Base-by-base conservation (phyloP, 208 protist species). In the Crithidia fasciculata region DNA sequence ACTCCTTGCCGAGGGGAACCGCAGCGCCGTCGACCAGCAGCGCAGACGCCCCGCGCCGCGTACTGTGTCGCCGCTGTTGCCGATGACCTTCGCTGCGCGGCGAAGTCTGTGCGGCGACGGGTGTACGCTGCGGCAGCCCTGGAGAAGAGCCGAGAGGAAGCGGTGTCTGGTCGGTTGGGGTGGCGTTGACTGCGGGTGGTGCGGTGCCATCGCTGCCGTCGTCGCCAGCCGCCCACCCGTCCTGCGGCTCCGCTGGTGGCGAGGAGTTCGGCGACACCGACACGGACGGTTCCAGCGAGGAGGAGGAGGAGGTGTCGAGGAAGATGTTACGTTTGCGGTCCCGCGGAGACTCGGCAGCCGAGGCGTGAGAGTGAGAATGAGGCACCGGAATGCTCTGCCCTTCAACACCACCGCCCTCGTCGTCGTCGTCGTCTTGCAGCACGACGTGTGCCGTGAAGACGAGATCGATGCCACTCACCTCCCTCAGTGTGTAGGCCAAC, bases 251-350 rank as follows among this genome's bases (percentile, higher is more conserved):
- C 2, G 19, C 36, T 3, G 49, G 49, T 13, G 62, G 62, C 4
- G 62, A 68, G 5, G 62, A 55, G 15, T 16, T 49, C 2, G 49
- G 37, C 19, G 62, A 68, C 2, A 57, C n/a, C 0, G 49, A 45
- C 41, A 68, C 36, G 4, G 54, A n/a, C 5, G 67, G 63, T 2
- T 72, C 36, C 5, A 56, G 53, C 0, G 49, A 44, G 13, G 64
- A 58, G 28, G 62, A 69, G 37, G 64, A 64, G 40, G 74, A 79
- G 28, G 74, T 74, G 67, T 67, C 74, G 44, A 79, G 68, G 16
- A 79, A 79, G 8, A 74, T 74, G 40, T 79, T 79, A 18, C 12
- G 43, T 15, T 53, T 49, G 16, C 53, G 45, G n/a, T 44, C 64
- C 19, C 8, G 13, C 15, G 40, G 72, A 3, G 40, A 44, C 37